These are phyloP conservation scores for Phytophthora melonis DNA, from an alignment of 352 stramenopile genomes.

Conservation along the genomic window DNA sequence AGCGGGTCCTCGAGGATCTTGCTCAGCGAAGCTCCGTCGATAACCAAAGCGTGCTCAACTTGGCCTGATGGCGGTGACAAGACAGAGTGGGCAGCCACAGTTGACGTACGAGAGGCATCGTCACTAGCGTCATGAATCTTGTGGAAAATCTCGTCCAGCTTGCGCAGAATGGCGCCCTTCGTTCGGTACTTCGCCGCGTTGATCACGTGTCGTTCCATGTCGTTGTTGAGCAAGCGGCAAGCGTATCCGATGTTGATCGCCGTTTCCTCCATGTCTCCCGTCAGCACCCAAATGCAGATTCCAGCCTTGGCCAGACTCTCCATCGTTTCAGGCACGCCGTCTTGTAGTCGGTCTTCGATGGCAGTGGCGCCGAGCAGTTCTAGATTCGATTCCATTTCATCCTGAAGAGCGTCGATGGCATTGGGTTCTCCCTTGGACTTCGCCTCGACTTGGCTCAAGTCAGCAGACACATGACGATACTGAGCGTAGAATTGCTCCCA, in stretches of 20 bases:
- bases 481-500: conserved; percentile 76
- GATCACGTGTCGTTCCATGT: conserved; percentile 94
- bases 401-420: conserved; percentile 69
- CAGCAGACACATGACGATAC: conserved; percentile 69
- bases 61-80: conserved; percentile 38
- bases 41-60: conserved; percentile 91
- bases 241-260: conserved; percentile 92
- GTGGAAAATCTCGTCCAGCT: conserved; percentile 86
- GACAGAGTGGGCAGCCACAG: conserved; percentile 37
- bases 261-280: conserved; percentile 91
- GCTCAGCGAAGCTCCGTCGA: conserved; percentile 94
- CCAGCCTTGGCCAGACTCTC: conserved; percentile 75
- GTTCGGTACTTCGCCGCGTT: conserved; percentile 74
- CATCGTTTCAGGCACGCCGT: conserved; percentile 86
- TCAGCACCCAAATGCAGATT: conserved; percentile 91
- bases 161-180: conserved; percentile 70
- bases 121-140: conserved; percentile 56
- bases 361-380: conserved; percentile 84
- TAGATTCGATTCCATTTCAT: conserved; percentile 84
- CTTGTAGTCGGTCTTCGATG: conserved; percentile 89
- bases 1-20: conserved; percentile 76
- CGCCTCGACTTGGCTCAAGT: conserved; percentile 77
- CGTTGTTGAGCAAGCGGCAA: conserved; percentile 90
- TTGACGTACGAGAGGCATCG: conserved; percentile 25
- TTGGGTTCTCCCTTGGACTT: conserved; percentile 72